phyloP scores from a whole-genome alignment of 345 rosid genomes.

The Arabis alpina region DNA sequence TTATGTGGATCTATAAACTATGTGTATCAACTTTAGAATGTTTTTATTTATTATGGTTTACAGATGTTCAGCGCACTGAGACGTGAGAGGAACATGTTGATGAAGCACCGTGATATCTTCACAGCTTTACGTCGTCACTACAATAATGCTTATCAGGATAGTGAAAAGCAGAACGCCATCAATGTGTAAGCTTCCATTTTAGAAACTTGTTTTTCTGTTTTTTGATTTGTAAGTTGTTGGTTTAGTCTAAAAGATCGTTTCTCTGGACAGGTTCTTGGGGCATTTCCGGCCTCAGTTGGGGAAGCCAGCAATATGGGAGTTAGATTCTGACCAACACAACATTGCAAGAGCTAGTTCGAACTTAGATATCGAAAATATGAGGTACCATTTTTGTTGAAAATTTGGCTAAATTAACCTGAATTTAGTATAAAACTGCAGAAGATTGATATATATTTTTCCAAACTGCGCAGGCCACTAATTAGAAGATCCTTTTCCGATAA shows the following conservation, averaged over 20 bases:
- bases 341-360: slow-evolving; percentile 38
- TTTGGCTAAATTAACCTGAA: not conserved
- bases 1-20: slow-evolving; percentile 11
- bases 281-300: slow-evolving; percentile 41
- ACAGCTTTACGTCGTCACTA: slow-evolving; percentile 41
- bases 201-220: not conserved
- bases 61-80: slow-evolving; percentile 43
- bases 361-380: slow-evolving; percentile 36
- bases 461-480: slow-evolving; percentile 39
- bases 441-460: slow-evolving; percentile 1
- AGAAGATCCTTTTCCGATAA: slow-evolving; percentile 44
- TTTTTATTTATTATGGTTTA: not conserved
- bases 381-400: slow-evolving; percentile 33
- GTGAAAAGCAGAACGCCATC: slow-evolving; percentile 42
- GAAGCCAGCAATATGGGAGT: slow-evolving; percentile 39
- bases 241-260: slow-evolving; percentile 9
- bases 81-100: slow-evolving; percentile 41
- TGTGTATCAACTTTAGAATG: slow-evolving; percentile 16
- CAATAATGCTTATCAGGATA: slow-evolving; percentile 37
- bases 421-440: not conserved
- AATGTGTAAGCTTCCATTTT: slow-evolving; percentile 36
- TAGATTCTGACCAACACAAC: slow-evolving; percentile 40
- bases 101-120: slow-evolving; percentile 29
- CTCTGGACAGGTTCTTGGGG: slow-evolving; percentile 41
- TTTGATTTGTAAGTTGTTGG: not conserved